phyloP scores from a whole-genome alignment of 306 rosid genomes.

The Carpinus fangiana region DNA sequence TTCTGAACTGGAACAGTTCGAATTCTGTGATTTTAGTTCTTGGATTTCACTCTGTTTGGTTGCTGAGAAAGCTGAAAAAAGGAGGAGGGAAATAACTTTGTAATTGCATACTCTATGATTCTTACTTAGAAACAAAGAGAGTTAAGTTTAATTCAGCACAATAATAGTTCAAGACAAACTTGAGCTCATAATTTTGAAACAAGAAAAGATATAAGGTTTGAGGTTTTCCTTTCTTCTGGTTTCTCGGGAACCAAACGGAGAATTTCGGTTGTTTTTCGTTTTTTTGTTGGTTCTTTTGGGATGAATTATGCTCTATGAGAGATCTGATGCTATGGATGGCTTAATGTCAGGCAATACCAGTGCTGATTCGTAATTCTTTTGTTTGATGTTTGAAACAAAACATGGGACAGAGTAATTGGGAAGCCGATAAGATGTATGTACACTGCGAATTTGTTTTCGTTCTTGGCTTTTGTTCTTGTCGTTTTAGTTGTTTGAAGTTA shows the following conservation, averaged over 20 bases:
- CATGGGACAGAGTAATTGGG: conserved; percentile 90
- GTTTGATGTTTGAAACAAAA: conserved; percentile 34
- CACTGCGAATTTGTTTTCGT: not conserved
- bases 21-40: conserved; percentile 15
- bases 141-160: not conserved
- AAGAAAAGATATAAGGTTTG: not conserved
- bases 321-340: conserved; percentile 14
- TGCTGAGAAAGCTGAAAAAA: conserved; percentile 18
- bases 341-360: conserved; percentile 37
- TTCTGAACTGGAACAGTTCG: conserved; percentile 15
- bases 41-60: conserved; percentile 15
- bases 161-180: conserved; percentile 8
- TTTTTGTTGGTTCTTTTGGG: not conserved
- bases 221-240: not conserved
- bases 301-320: conserved; percentile 3
- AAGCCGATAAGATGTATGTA: conserved; percentile 87
- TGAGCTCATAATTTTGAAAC: not conserved
- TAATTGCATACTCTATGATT: not conserved
- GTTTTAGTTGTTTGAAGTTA: conserved; percentile 8
- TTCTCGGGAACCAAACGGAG: not conserved
- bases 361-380: conserved; percentile 16
- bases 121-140: not conserved
- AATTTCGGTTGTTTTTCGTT: not conserved
- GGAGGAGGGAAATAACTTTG: not conserved
- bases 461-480: not conserved